phyloP scores from a whole-genome alignment of 148 eudicot genomes.

The Polygonum aviculare region DNA sequence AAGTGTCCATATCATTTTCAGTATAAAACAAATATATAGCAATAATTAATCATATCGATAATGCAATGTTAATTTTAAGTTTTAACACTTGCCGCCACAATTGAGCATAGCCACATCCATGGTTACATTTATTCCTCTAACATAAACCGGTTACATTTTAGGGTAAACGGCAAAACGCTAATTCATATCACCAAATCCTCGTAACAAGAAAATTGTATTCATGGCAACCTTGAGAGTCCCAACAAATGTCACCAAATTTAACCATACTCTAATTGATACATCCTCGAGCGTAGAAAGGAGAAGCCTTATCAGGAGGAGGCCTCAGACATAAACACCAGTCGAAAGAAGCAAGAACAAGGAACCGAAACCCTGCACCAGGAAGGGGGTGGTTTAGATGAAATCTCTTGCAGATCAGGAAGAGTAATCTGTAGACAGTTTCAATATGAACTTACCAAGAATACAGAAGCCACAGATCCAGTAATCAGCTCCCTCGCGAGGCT shows the following conservation, averaged over 20 bases:
- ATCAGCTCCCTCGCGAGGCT: constrained; percentile 76
- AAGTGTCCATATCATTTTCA: no score
- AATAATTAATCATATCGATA: no score
- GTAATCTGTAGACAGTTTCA: background rate
- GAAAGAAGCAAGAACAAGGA: constrained; percentile 90
- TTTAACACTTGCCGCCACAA: no score
- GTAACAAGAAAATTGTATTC: background rate
- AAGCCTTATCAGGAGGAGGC: background rate
- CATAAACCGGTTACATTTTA: background rate
- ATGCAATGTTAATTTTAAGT: no score
- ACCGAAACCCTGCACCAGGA: constrained; percentile 81
- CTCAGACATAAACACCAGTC: constrained; percentile 82
- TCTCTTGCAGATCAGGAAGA: background rate
- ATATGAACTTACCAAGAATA: constrained; percentile 61
- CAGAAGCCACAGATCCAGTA: constrained; percentile 85
- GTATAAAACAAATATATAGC: no score
- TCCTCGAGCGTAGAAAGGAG: background rate
- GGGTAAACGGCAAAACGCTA: no score
- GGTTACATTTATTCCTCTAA: background rate
- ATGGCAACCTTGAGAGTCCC: background rate
- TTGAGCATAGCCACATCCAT: background rate
- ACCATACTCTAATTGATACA: constrained; percentile 3
- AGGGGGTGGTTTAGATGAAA: background rate
- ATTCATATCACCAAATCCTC: background rate
- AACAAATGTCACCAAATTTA: background rate